Base-by-base conservation (phyloP, 1,284 basidiomycete species). In the Cryptococcus sp. region DNA sequence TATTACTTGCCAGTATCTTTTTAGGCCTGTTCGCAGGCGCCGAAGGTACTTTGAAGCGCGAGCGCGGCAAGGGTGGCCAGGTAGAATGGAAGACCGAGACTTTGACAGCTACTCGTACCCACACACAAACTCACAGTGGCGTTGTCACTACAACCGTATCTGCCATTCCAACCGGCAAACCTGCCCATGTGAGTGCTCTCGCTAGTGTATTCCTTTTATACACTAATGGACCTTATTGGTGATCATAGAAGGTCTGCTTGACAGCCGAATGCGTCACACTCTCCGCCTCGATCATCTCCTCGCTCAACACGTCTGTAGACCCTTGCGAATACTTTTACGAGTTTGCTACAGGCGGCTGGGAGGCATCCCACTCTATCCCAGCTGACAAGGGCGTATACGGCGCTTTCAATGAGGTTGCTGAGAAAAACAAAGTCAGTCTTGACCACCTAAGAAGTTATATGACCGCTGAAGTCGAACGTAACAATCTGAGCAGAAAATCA, bases 291-390 rank as follows among this genome's bases (percentile, higher is more conserved):
- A 88, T 99, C 58, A 80, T 98, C 25, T 85, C 86, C 23, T 86
- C 86, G 3, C 80, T 99, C 48, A 93, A 99, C 75, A 83, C 84
- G 15, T 82, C 86, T 3, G 83, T 89, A 64, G 91, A 98, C 75
- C 95, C 95, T 0, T 99, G 95, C 79, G 90, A 97, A 66, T 88
- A 94, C 78, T 98, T 98, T 75, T 97, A 95, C 75, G 84, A 88
- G 62, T 99, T 89, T 78, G 86, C 91, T 17, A 91, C 79, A 66
- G 90, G 90, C 22, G 91, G 91, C 23, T 97, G 93, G 93, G 81
- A 89, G 25, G 84, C 84, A 50, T 78, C 81, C 0, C 86, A 94
- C 73, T 88, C 89, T 23, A 83, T 97, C 50, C 93, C 93, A 2
- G 86, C 89, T 0, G 91, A 91, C 74, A 90, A 91, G 70, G 85